Base-by-base conservation (phyloP, 257 asterid species). In the Nemophila menziesii region DNA sequence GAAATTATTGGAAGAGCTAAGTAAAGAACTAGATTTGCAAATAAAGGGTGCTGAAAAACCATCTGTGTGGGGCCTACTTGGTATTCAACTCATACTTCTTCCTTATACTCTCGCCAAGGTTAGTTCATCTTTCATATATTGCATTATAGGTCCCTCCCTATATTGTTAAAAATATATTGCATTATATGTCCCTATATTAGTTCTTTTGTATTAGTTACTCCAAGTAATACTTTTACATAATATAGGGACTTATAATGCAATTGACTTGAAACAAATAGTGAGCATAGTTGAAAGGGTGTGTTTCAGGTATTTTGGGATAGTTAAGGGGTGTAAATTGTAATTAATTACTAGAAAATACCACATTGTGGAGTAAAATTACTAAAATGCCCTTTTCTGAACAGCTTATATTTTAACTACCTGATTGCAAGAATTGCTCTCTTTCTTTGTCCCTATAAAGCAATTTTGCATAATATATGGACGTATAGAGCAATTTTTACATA, bases 21-120 rank as follows among this genome's bases (percentile, higher is more conserved):
- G 96, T 73, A 74, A 67, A 73, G 98, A 90, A 68, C 96, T 81
- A 58, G 93, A 90, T 37, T 58, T 85, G 66, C 80, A 81, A 70
- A 90, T 90, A 52, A 85, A 81, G 50, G 98, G 96, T 27, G 92
- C 96, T 23, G 98, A 85, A 68, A 77, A 74, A 66, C 98, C 98
- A 49, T 72, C 93, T 29, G 45, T 85, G 14, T 90, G 98, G 96
- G 93, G 72, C 33, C 93, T 90, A 57, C 20, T 89, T 33, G 87
- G 69, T 33, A 29, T 85, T 46, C 93, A 94, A 23, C 62, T 81
- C 70, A 62, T 90, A 61, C 78, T 90, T 39, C 78, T 90, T 52
- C 98, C 98, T 45, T 85, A 81, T 78, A 75, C 96, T 26, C 6
- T 71, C 44, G 77, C 67, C 51, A 90, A 85, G 93, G 96, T 81